These are phyloP conservation scores for Neofusicoccum cordaticola DNA, from an alignment of 2,329 filamentous ascomycete genomes.

Conservation along the genomic window DNA sequence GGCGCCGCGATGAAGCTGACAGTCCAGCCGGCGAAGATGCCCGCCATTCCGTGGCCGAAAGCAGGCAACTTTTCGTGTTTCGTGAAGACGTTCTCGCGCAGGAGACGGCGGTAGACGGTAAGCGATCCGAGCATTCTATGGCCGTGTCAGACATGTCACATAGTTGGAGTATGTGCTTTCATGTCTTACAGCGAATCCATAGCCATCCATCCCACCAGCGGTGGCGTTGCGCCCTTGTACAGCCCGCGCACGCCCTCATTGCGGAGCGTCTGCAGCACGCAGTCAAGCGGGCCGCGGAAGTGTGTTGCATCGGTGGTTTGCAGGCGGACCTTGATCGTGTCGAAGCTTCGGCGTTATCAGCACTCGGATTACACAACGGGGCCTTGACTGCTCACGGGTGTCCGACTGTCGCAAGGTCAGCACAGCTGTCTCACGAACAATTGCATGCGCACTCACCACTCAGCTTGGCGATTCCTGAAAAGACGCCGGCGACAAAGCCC, in stretches of 20 bases:
- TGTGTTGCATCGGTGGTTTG: slow-evolving; percentile 77
- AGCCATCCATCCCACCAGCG: slow-evolving; percentile 95
- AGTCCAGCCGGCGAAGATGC: slow-evolving; percentile 80
- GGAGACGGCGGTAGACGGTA: slow-evolving; percentile 80
- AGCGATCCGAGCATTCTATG: slow-evolving; percentile 79
- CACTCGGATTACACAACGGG: background rate
- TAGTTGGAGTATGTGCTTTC: background rate
- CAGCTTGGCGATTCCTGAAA: slow-evolving; percentile 89
- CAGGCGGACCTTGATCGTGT: slow-evolving; percentile 93
- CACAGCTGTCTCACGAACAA: background rate
- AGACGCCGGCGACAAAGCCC: slow-evolving; percentile 96
- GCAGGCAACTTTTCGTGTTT: slow-evolving; percentile 60
- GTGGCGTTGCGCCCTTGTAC: slow-evolving; percentile 93
- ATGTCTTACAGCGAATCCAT: slow-evolving; percentile 71
- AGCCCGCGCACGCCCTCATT: slow-evolving; percentile 82
- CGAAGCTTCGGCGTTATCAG: slow-evolving; percentile 60
- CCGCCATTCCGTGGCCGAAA: slow-evolving; percentile 82
- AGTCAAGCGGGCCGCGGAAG: slow-evolving; percentile 84
- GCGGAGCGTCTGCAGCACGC: slow-evolving; percentile 76
- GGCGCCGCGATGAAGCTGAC: slow-evolving; percentile 92
- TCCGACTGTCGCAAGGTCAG: slow-evolving; percentile 47
- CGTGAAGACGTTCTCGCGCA: slow-evolving; percentile 77
- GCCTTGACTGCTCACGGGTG: slow-evolving; percentile 51
- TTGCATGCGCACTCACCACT: slow-evolving; percentile 57
- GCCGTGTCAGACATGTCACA: slow-evolving; percentile 8